Percentiles rank a stretch among this genome's conserved stretches.
Evolutionary conservation across 2,329 filamentous ascomycete genomes (phyloP).

Genomic region (Botrytis sinoallii): DNA sequence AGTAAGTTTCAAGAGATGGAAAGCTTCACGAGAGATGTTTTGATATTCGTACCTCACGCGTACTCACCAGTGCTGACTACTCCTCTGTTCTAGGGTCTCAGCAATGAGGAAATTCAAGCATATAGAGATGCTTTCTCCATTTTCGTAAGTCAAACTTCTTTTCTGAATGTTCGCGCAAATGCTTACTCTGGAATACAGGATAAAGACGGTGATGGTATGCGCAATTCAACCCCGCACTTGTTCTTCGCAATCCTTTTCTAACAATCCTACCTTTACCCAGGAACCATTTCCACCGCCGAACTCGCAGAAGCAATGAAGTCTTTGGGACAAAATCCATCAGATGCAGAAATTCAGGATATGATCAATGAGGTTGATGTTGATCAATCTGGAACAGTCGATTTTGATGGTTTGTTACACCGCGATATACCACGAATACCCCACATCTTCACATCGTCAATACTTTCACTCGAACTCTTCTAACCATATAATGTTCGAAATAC

Average conservation of each 20-base stretch:
- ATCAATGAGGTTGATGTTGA: slow-evolving; percentile 21
- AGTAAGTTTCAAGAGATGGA: background rate
- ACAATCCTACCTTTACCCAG: background rate
- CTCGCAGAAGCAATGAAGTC: slow-evolving; percentile 20
- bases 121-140: slow-evolving; percentile 21
- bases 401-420: slow-evolving; percentile 19
- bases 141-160: slow-evolving; percentile 2
- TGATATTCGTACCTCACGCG: background rate
- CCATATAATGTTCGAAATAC: background rate
- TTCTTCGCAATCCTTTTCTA: background rate
- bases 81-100: slow-evolving; percentile 10
- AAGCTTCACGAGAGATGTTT: background rate
- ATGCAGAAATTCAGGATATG: slow-evolving; percentile 21
- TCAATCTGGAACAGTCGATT: slow-evolving; percentile 21
- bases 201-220: slow-evolving; percentile 21
- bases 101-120: slow-evolving; percentile 18
- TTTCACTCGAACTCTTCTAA: slow-evolving; percentile 10
- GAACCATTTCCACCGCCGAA: slow-evolving; percentile 16
- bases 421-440: background rate
- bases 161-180: background rate
- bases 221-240: slow-evolving; percentile 17
- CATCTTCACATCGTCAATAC: background rate
- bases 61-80: background rate
- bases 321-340: slow-evolving; percentile 18
- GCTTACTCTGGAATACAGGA: slow-evolving; percentile 3